phyloP scores from a whole-genome alignment of 495 filamentous ascomycete species.

The Penicillium parvum region DNA sequence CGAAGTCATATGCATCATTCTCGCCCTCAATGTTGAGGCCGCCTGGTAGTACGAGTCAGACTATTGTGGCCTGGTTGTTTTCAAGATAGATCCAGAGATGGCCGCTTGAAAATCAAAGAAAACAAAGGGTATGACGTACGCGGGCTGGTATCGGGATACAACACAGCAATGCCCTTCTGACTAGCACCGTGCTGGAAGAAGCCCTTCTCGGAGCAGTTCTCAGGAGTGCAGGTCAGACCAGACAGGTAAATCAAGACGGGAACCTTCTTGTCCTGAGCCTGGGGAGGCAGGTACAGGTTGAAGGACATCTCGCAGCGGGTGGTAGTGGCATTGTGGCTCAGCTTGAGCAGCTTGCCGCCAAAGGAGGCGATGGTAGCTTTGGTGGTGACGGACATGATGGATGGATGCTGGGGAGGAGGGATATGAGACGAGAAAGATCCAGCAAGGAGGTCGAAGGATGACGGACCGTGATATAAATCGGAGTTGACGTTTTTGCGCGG shows the following conservation, averaged over 20 bases:
- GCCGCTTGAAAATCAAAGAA: background rate
- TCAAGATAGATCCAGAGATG: background rate
- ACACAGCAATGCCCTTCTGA: slow-evolving; percentile 73
- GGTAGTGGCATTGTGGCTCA: slow-evolving; percentile 72
- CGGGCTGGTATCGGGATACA: slow-evolving; percentile 94
- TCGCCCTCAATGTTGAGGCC: slow-evolving; percentile 76
- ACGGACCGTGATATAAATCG: slow-evolving; percentile 13
- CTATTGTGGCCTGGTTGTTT: background rate
- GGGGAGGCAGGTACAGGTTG: slow-evolving; percentile 64
- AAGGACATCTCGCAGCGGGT: slow-evolving; percentile 62
- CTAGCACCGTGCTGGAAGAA: slow-evolving; percentile 85
- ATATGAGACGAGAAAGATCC: background rate
- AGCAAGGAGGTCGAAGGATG: background rate
- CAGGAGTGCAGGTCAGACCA: slow-evolving; percentile 89
- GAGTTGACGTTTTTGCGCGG: slow-evolving; percentile 16
- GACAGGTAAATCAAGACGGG: slow-evolving; percentile 94
- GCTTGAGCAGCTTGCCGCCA: slow-evolving; percentile 91
- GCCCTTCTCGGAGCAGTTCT: slow-evolving; percentile 92
- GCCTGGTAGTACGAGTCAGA: slow-evolving; percentile 25
- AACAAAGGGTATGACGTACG: slow-evolving; percentile 45
- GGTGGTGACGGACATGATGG: slow-evolving; percentile 71
- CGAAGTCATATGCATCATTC: slow-evolving; percentile 85
- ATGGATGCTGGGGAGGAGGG: background rate
- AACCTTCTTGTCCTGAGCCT: slow-evolving; percentile 54
- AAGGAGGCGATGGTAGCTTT: slow-evolving; percentile 89